Base-by-base conservation (phyloP, 2,329 filamentous ascomycete genomes). In the Aspergillus felis region DNA sequence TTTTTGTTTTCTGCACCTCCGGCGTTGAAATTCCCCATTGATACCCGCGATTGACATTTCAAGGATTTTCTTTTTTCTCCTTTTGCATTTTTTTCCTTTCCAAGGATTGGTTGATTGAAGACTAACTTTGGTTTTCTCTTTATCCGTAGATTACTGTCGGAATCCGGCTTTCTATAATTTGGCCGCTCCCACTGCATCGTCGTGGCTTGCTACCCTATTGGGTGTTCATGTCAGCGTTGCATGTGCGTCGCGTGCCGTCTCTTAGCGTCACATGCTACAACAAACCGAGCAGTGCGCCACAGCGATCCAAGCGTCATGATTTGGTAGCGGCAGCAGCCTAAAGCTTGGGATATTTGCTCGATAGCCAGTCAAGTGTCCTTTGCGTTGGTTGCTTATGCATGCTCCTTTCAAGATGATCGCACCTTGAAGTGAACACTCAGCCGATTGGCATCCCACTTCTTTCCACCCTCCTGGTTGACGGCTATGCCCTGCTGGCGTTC, bases 131-230 rank as follows among this genome's bases (percentile, higher is more conserved):
- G 63, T 59, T 65, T 58, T 67, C 64, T 56, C 64, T 57, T 60
- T 61, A 59, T 61, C 55, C 58, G 74, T 77, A 78, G 75, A 74
- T 71, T 79, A 53, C 70, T 79, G 46, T 78, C 76, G 57, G 77
- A 79, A 68, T 79, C 77, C 51, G 77, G 77, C 59, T 79, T 79
- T 68, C 66, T 79, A 65, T 79, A 76, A 68, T 63, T 57, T 59
- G 62, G 48, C 54, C 55, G 46, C 50, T 41, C 50, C 29, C 29
- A 22, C 32, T 50, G 58, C 44, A 50, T 48, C 53, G 53, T 49
- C 50, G 57, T 52, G 51, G 53, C 42, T 42, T 52, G 53, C 51
- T 50, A 46, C 38, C 55, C 51, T 49, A 54, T 53, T 50, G 57
- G 53, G 38, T 52, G 53, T 52, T 60, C 57, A 47, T 61, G 61